Percentiles rank a stretch among this genome's conserved stretches.
phyloP scores from a whole-genome alignment of 2,329 filamentous ascomycete species.

The Cordyceps javanica region DNA sequence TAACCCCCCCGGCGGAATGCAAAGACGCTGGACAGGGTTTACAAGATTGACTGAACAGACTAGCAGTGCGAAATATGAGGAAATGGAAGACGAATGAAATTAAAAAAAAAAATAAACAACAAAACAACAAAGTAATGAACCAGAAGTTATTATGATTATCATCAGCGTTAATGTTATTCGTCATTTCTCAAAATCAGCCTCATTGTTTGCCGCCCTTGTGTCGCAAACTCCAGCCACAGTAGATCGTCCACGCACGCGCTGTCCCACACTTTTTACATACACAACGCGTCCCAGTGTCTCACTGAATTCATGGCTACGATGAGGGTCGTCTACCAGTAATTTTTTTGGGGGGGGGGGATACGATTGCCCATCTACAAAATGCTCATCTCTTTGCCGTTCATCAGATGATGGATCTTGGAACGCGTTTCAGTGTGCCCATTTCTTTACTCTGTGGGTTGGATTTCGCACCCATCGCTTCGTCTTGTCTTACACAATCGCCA shows the following conservation, averaged over 20 bases:
- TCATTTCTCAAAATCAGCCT: too few relatives aligned
- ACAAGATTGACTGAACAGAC: not conserved
- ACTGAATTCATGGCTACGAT: too few relatives aligned
- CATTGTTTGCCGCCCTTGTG: slow-evolving; percentile 7
- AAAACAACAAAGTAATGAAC: not conserved
- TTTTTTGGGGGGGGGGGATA: too few relatives aligned
- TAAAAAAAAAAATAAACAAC: not conserved
- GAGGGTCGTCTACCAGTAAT: too few relatives aligned
- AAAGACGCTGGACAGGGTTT: too few relatives aligned
- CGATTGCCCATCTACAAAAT: too few relatives aligned
- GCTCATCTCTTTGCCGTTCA: not conserved
- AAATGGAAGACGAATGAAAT: not conserved
- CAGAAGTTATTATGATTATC: not conserved
- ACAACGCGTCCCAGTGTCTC: not conserved
- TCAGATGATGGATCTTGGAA: not conserved
- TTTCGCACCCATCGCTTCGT: not conserved
- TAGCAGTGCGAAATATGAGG: not conserved
- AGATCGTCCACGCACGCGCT: not conserved
- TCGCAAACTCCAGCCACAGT: slow-evolving; percentile 1
- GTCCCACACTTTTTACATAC: not conserved
- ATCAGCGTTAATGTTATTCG: too few relatives aligned
- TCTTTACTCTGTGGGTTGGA: not conserved
- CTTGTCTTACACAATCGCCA: not conserved
- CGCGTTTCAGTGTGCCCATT: not conserved
- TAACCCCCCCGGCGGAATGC: too few relatives aligned